Base-by-base conservation (phyloP, 805 yeast genomes). In the Yarrowia deformans region DNA sequence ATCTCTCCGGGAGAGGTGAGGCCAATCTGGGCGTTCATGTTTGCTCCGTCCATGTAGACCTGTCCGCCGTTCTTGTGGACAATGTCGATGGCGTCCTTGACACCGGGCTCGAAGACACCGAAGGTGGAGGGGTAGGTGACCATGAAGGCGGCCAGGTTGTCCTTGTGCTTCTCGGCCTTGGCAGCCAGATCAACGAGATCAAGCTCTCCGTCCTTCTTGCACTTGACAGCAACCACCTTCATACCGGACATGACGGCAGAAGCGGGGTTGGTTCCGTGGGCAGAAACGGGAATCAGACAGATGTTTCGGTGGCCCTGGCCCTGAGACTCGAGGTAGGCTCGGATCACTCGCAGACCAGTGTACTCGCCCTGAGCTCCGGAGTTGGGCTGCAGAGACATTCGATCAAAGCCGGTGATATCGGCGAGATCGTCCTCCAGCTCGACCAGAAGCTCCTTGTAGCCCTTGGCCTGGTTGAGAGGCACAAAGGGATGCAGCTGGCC, bases 301-400 rank as follows among this genome's bases (percentile, higher is more conserved):
- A 95, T 84, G 78, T 93, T 87, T 77, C 99, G 86, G 70, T 87
- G 81, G 18, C 84, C 79, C 76, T 93, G 89, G 50, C 95, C 97
- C 55, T 81, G 83, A 23, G 89, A 81, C 71, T 87, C 85, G 73
- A 90, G 86, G 77, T 91, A 95, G 46, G 90, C 85, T 73, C 88
- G 85, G 73, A 95, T 94, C 55, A 93, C 92, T 70, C 96, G 86
- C 70, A 95, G 83, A 37, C 99, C 99, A 16, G 98, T 87, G 80
- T 90, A 95, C 80, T 95, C 99, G 79, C 99, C 99, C 80, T 94
- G 97, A 48, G 99, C 98, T 73, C 99, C 99, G 48, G 98, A 91
- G 78, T 95, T 95, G 72, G 99, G 99, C 88, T 92, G 96, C 70
- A 91, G 81, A 2, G 98, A 90, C 23, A 97, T 89, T 49, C 91